phyloP scores from a whole-genome alignment of 352 stramenopile genomes.

The Phytophthora crassamura region DNA sequence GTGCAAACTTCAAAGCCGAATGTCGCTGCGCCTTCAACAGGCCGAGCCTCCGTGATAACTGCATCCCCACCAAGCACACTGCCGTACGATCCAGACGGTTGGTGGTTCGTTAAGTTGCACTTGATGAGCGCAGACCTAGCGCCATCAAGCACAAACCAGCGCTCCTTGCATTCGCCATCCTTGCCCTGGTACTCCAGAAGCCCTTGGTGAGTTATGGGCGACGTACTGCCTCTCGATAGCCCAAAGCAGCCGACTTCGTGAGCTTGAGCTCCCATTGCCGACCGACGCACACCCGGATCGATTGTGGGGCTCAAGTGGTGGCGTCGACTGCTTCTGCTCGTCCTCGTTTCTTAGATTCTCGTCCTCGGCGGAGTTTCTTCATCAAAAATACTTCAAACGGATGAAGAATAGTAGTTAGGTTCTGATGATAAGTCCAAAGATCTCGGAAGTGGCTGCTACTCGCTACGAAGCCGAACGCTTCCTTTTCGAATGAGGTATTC shows the following conservation, averaged over 20 bases:
- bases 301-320: slow-evolving; percentile 2
- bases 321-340: slow-evolving; percentile 4
- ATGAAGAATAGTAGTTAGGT: slow-evolving; percentile 3
- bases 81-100: slow-evolving; percentile 36
- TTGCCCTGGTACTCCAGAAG: slow-evolving; percentile 60
- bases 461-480: slow-evolving; percentile 28
- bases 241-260: slow-evolving; percentile 39
- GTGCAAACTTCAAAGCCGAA: slow-evolving; percentile 47
- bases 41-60: slow-evolving; percentile 33
- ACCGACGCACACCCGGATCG: background rate
- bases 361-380: slow-evolving; percentile 25
- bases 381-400: slow-evolving; percentile 27
- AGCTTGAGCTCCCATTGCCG: slow-evolving; percentile 20
- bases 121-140: slow-evolving; percentile 54
- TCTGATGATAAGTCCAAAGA: slow-evolving; percentile 22
- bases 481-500: slow-evolving; percentile 54
- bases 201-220: slow-evolving; percentile 50
- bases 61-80: slow-evolving; percentile 48
- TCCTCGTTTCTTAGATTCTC: slow-evolving; percentile 18
- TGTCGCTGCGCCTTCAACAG: background rate
- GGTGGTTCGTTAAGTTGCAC: slow-evolving; percentile 40
- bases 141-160: slow-evolving; percentile 72
- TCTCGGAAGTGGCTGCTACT: slow-evolving; percentile 7
- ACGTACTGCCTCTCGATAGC: slow-evolving; percentile 5
- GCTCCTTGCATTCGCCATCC: slow-evolving; percentile 59